Evolutionary conservation across 306 rosid genomes (phyloP).

Genomic region (Cucurbita pepo): DNA sequence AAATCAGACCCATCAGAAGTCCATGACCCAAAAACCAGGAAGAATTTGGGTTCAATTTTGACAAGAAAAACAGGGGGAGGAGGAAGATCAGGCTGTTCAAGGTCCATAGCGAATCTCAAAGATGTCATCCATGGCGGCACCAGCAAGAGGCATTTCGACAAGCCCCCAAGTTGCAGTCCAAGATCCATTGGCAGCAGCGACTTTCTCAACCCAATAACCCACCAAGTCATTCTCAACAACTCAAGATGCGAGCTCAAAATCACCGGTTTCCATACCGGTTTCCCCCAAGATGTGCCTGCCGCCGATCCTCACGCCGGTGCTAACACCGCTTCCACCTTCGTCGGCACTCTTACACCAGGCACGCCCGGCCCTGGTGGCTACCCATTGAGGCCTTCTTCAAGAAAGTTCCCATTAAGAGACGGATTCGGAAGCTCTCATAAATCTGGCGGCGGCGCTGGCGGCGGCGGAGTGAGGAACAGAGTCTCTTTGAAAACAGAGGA

Average conservation of each 20-base stretch:
- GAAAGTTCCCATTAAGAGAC: conserved; percentile 54
- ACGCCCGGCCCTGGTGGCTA: conserved; percentile 89
- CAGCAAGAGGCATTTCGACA: conserved; percentile 61
- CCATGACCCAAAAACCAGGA: conserved; percentile 63
- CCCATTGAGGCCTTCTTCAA: conserved; percentile 52
- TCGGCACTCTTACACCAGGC: conserved; percentile 67
- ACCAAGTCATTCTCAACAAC: conserved; percentile 71
- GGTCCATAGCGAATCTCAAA: conserved; percentile 78
- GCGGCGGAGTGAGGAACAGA: conserved; percentile 25
- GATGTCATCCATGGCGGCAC: conserved; percentile 79
- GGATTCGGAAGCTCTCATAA: conserved; percentile 10
- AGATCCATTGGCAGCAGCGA: conserved; percentile 88
- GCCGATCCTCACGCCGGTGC: conserved; percentile 1
- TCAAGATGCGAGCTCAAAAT: conserved; percentile 84
- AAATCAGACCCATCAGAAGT: conserved; percentile 75
- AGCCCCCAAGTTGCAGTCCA: conserved; percentile 76
- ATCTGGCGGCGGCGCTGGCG: conserved; percentile 1
- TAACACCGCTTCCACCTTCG: conserved; percentile 33
- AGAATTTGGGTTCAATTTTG: conserved; percentile 44
- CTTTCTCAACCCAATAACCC: conserved; percentile 74
- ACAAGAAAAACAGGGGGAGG: conserved; percentile 34
- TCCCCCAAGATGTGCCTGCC: conserved; percentile 24
- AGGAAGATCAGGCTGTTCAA: conserved; percentile 70
- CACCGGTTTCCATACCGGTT: conserved; percentile 41
- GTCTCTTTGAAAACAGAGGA: conserved; percentile 36